These are phyloP conservation scores for Barbarea vulgaris DNA, from an alignment of 345 rosid genomes.

Conservation along the genomic window DNA sequence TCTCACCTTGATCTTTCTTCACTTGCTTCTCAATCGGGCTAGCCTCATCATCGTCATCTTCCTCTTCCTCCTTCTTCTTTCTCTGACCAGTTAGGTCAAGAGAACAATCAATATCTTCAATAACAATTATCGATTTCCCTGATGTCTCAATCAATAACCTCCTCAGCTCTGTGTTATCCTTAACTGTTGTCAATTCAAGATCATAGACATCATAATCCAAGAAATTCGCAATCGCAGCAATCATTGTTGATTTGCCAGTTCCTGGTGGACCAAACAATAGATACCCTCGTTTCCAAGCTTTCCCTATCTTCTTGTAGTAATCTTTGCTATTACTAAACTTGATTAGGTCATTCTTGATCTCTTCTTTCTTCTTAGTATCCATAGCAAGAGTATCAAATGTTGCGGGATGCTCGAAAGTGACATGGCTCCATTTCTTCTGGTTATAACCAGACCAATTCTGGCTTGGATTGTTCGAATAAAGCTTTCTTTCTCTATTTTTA, in stretches of 20 bases:
- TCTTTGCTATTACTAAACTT: conserved; percentile 56
- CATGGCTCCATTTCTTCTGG: conserved; percentile 42
- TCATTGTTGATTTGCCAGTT: conserved; percentile 74
- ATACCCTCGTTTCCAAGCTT: conserved; percentile 81
- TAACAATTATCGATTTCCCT: conserved; percentile 51
- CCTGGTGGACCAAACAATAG: conserved; percentile 72
- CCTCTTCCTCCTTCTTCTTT: conserved; percentile 18
- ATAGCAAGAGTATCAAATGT: conserved; percentile 62
- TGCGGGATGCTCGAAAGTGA: conserved; percentile 57
- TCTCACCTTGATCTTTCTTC: conserved; percentile 23
- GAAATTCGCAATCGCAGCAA: conserved; percentile 68
- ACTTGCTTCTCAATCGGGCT: background rate
- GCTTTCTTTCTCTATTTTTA: conserved; percentile 49
- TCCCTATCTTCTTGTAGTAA: conserved; percentile 59
- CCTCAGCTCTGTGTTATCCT: conserved; percentile 59
- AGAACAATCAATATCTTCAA: conserved; percentile 79
- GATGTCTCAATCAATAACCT: conserved; percentile 57
- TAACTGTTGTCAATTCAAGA: conserved; percentile 59
- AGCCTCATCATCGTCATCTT: conserved; percentile 23
- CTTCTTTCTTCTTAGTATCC: conserved; percentile 56
- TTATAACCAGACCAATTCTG: conserved; percentile 29
- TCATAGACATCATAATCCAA: conserved; percentile 68
- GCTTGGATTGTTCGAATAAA: conserved; percentile 48
- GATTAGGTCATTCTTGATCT: conserved; percentile 55
- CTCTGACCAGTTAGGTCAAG: conserved; percentile 57